A percentile compares a stretch with the other conserved stretches of the same genome.
phyloP scores from a whole-genome alignment of 1,284 basidiomycete species.

The Phlebopus sp. region DNA sequence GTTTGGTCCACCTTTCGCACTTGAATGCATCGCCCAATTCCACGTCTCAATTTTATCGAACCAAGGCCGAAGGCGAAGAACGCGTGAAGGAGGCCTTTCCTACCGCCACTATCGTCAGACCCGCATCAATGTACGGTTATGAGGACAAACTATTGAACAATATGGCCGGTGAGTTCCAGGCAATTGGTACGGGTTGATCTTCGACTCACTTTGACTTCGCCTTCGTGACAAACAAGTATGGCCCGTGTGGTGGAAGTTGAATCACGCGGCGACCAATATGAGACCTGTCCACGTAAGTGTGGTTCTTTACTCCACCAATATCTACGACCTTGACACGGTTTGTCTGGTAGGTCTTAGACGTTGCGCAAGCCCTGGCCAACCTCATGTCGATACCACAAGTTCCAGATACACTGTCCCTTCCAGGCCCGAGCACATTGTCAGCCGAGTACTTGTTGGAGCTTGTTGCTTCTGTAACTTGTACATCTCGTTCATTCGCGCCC shows the following conservation, averaged over 20 bases:
- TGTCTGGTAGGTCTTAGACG: constrained; percentile 75
- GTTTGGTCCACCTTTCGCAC: constrained; percentile 94
- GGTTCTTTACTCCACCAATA: not conserved
- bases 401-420: constrained; percentile 75
- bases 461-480: constrained; percentile 79
- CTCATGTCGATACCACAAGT: constrained; percentile 65
- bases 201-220: constrained; percentile 29
- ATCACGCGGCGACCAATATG: constrained; percentile 82
- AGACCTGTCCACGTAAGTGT: constrained; percentile 86
- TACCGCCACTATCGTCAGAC: constrained; percentile 87
- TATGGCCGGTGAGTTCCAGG: constrained; percentile 71
- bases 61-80: constrained; percentile 91
- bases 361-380: constrained; percentile 87
- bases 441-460: constrained; percentile 84
- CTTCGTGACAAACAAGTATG: constrained; percentile 51
- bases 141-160: constrained; percentile 96
- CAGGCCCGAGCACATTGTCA: constrained; percentile 87
- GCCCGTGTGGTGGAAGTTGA: constrained; percentile 95
- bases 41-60: constrained; percentile 79
- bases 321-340: constrained; percentile 14
- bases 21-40: constrained; percentile 86
- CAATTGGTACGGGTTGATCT: constrained; percentile 7
- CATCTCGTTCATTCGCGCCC: constrained; percentile 64
- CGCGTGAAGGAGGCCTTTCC: constrained; percentile 85
- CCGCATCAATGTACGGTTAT: constrained; percentile 84